These are phyloP conservation scores for Peniophora sp. DNA, from an alignment of 1,284 basidiomycete genomes.

Conservation along the genomic window DNA sequence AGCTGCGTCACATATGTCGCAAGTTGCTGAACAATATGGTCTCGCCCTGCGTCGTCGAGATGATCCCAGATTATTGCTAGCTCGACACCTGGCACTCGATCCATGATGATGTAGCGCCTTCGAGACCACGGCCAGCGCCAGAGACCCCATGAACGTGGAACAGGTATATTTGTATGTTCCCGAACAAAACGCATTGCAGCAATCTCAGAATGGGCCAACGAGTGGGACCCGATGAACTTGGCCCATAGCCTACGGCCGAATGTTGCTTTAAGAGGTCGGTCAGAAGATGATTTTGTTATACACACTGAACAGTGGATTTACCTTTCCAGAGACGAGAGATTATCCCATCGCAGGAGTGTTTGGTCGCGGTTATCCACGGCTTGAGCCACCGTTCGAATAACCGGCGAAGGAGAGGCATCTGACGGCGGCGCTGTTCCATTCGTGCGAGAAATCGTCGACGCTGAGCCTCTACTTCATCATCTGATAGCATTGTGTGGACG, in stretches of 20 bases:
- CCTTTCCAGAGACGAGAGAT: too few relatives aligned
- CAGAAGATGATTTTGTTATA: too few relatives aligned
- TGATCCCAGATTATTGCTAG: slow-evolving; percentile 1
- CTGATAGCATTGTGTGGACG: too few relatives aligned
- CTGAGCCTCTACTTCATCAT: too few relatives aligned
- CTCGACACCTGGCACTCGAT: slow-evolving; percentile 1
- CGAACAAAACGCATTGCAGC: slow-evolving; percentile 6
- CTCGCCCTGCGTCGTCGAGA: neutral
- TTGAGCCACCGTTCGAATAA: too few relatives aligned
- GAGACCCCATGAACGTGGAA: slow-evolving; percentile 4
- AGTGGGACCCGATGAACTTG: neutral
- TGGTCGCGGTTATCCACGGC: too few relatives aligned
- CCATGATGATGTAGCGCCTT: slow-evolving; percentile 7
- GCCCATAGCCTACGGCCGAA: neutral
- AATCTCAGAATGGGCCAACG: slow-evolving; percentile 1
- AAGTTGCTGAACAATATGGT: slow-evolving; percentile 3
- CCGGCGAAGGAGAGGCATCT: too few relatives aligned
- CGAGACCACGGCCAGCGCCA: neutral
- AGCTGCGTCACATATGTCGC: slow-evolving; percentile 1
- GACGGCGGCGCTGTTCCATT: too few relatives aligned
- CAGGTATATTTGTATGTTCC: slow-evolving; percentile 8
- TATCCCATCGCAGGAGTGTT: too few relatives aligned
- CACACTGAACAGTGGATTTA: too few relatives aligned
- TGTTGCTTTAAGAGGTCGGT: neutral
- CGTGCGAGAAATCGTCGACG: too few relatives aligned